These are phyloP conservation scores for Ehretia macrophylla DNA, from an alignment of 257 asterid genomes.

Conservation along the genomic window DNA sequence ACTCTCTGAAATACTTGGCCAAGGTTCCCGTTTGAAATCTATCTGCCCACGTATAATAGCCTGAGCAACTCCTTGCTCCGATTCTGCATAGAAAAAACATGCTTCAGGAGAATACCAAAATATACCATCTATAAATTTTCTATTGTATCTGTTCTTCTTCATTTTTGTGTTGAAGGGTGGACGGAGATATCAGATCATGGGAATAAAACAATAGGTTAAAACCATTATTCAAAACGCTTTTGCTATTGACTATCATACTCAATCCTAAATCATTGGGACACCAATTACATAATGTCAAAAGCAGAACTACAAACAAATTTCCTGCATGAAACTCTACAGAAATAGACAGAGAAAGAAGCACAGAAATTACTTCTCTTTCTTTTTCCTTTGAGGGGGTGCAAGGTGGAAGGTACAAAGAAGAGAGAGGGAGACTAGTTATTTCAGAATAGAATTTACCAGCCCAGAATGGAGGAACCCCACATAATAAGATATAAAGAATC, in stretches of 20 bases:
- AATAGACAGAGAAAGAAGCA: no score
- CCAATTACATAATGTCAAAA: no score
- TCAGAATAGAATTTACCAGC: slow-evolving; percentile 40
- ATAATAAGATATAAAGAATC: slow-evolving; percentile 60
- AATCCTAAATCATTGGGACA: no score
- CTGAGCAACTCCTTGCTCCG: slow-evolving; percentile 78
- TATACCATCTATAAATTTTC: not conserved
- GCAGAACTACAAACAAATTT: no score
- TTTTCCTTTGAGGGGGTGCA: not conserved
- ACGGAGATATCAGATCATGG: no score
- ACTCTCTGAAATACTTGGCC: slow-evolving; percentile 68
- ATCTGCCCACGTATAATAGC: slow-evolving; percentile 62
- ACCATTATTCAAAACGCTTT: no score
- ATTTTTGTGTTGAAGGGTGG: not conserved
- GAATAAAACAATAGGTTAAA: no score
- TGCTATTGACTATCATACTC: no score
- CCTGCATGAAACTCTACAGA: no score
- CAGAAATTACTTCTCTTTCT: no score
- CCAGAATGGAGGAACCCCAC: slow-evolving; percentile 78
- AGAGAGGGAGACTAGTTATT: not conserved
- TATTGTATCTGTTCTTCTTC: not conserved
- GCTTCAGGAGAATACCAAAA: not conserved
- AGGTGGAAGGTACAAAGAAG: not conserved
- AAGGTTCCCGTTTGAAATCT: slow-evolving; percentile 61
- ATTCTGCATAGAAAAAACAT: slow-evolving; percentile 43